Base-by-base conservation (phyloP, 169 alveolate species). In the Cryptosporidium baileyi region DNA sequence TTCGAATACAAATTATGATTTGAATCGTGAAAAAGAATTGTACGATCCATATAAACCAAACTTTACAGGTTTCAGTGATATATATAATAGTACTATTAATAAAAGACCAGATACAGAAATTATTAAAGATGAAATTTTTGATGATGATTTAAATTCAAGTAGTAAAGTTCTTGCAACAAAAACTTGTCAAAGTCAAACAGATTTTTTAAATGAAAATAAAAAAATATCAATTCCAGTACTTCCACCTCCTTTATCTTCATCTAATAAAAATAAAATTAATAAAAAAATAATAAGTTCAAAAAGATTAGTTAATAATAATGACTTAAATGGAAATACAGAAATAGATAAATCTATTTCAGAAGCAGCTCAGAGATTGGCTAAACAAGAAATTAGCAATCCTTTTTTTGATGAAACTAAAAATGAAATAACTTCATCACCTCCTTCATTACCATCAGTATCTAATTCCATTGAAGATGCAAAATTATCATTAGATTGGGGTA, bases 31-130 rank as follows among this genome's bases (percentile, higher is more conserved):
- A 7, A 41, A n/a, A 26, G 81, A 65, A 45, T 26, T 45, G 3
- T 74, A 74, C 9, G 85, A 74, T 43, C 85, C 85, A 36, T 61
- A 32, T 61, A 36, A 34, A 17, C 80, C 80, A 19, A 22, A 30
- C 13, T 17, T 11, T 43, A 43, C 15, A 43, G 9, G 17, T 43
- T 11, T 11, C 15, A 43, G 15, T 43, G 15, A 22, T 19, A 0
- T 5, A 0, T 24, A 6, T 11, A 24, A 6, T 17, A 17, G 11
- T 1, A 22, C 41, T 57, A 57, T 57, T 2, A 30, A 57, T 22
- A 19, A 17, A 19, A 57, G 26, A 57, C 22, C n/a, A 19, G 32
- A 57, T 17, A 24, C 5, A 15, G 28, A 13, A 17, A 57, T 5
- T 24, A 24, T 57, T 24, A 57, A 57, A 13, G 28, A 51, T 15